Base-by-base conservation (phyloP, 2,329 filamentous ascomycete species). In the Sclerotinia nivalis region DNA sequence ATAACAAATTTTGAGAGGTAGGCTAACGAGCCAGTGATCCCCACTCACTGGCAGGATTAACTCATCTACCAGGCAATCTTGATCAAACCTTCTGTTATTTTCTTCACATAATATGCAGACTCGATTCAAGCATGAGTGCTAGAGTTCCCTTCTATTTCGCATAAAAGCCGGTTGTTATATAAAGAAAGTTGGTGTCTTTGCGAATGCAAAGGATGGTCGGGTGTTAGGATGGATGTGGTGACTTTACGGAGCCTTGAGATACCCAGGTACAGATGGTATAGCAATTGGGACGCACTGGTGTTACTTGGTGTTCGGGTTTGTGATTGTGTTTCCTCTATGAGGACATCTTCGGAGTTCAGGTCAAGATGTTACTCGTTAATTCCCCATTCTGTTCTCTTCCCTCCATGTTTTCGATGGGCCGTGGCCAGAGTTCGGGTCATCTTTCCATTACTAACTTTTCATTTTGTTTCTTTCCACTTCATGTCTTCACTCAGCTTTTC, bases 1-100 rank as follows among this genome's bases (percentile, higher is more conserved):
- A 69, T 56, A 31, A 25, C 2, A 47, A 6, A 28, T 37, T 25
- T 37, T 20, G 15, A 52, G 6, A 52, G 18, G n/a, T 37, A 67
- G 55, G 22, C 22, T 18, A 4, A 25, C 25, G 43, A 60, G 6
- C 55, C 54, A 52, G 54, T 60, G 18, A 15, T 61, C 9, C 66
- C 66, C 6, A 52, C 55, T 25, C 66, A 68, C 31, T 68, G 66
- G 66, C 66, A 61, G 10, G 45, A 68, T 43, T 68, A n/a, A 52
- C 2, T 6, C 7, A 8, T 52, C 47, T 40, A 2, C 6, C 15
- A 65, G 34, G 18, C 31, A 25, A 52, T 54, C 15, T 13, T 25
- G 15, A 52, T 40, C 31, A 64, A 25, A 28, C 1, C 31, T 20
- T 28, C 22, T 50, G 15, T 8, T 7, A 34, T n/a, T 34, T 50